Base-by-base conservation (phyloP, 73 alveolate genomes). In the Paramecium bursaria region DNA sequence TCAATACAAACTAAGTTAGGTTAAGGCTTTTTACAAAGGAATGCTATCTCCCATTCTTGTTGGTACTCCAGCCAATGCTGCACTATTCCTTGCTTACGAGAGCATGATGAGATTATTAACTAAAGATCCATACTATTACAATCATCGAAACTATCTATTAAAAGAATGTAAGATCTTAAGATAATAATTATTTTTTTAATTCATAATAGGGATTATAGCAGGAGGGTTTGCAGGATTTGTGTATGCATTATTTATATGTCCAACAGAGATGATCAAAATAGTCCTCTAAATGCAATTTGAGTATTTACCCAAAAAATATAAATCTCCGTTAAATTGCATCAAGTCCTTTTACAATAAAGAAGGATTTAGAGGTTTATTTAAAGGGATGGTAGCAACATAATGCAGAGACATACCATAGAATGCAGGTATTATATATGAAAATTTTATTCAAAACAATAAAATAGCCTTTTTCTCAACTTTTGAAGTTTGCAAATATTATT, bases 21-120 rank as follows among this genome's bases (percentile, higher is more conserved):
- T 42, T 67, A 67, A 27, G 44, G 53, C 82, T 67, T 67, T 30
- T 67, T 67, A 67, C 44, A 67, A 67, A 67, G 82, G 82, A 67
- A 67, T 67, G 82, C 17, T 67, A 19, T 67, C 82, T 35, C 82
- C 82, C 4, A 42, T 42, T 25, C 46, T 67, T 0, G 82, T 57
- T 21, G 82, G 44, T 25, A 47, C 44, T 10, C 82, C 82, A 17
- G 33, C 50, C 13, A 67, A 31, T 35, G 82, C 82, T n/a, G 82
- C 44, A 15, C 33, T 67, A 57, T 67, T 67, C 44, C 60, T 57
- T 25, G 82, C 44, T 0, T 67, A 67, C 44, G 82, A 67, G n/a
- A n/a, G n/a, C n/a, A n/a, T n/a, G n/a, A n/a, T n/a, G n/a, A n/a
- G n/a, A n/a, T n/a, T n/a, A n/a, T n/a, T n/a, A n/a, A n/a, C n/a